phyloP scores from a whole-genome alignment of 2,329 filamentous ascomycete genomes.

The Talaromyces verruculosus region DNA sequence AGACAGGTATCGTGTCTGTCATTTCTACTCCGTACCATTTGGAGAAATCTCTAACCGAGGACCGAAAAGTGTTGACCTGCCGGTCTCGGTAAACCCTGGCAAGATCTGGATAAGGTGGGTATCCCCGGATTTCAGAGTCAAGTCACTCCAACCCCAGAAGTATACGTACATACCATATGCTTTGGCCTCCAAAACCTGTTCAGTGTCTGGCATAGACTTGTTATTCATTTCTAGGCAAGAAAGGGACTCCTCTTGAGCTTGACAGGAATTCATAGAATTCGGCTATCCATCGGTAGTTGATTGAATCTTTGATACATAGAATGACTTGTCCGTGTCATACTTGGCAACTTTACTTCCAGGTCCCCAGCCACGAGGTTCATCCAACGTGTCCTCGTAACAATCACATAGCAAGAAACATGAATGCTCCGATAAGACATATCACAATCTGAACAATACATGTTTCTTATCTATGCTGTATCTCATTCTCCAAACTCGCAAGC shows the following conservation, averaged over 20 bases:
- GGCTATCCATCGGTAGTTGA: neutral
- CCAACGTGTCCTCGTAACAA: neutral
- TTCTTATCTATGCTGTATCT: conserved; percentile 21
- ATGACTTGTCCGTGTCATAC: neutral
- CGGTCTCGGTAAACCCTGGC: neutral
- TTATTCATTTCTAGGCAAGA: neutral
- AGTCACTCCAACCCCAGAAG: neutral
- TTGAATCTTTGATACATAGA: neutral
- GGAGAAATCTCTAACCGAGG: neutral
- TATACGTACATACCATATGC: neutral
- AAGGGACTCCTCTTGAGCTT: neutral
- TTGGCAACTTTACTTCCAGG: no score
- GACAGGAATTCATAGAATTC: neutral
- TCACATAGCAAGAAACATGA: neutral
- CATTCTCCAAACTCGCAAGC: conserved; percentile 30
- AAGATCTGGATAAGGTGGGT: neutral
- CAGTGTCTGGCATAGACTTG: neutral
- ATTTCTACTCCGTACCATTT: neutral
- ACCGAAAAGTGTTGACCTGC: neutral
- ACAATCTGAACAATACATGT: neutral
- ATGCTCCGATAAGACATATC: neutral
- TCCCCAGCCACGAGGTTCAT: neutral
- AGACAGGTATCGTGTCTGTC: neutral
- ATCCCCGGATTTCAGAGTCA: neutral
- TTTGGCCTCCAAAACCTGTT: neutral